A percentile compares a stretch with the other conserved stretches of the same genome.
Evolutionary conservation across 2,329 filamentous ascomycete species (phyloP).

Genomic region (Xylariomycetidae sp.): DNA sequence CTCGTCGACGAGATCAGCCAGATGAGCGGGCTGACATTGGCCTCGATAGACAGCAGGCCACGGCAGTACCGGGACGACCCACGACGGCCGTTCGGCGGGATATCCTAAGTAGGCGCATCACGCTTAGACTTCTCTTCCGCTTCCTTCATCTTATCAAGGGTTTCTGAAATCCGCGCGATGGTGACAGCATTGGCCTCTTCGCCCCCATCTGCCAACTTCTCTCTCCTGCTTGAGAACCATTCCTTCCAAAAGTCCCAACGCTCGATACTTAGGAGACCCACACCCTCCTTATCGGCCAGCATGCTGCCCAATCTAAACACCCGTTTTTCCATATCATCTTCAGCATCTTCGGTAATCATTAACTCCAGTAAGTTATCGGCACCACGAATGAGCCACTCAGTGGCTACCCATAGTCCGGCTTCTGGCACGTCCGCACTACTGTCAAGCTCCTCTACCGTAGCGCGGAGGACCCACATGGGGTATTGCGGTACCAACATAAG

Average conservation of each 20-base stretch:
- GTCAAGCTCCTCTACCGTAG: too few relatives aligned
- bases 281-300: constrained; percentile 1
- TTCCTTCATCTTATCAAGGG: constrained; percentile 2
- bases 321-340: not conserved
- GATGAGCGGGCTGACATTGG: too few relatives aligned
- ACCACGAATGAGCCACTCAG: too few relatives aligned
- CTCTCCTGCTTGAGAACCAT: constrained; percentile 1
- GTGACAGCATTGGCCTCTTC: constrained; percentile 1
- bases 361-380: constrained; percentile 1
- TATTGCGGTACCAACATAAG: too few relatives aligned
- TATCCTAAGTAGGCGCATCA: too few relatives aligned
- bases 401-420: too few relatives aligned
- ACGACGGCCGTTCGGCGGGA: too few relatives aligned
- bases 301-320: not conserved
- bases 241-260: constrained; percentile 5
- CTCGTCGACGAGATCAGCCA: too few relatives aligned
- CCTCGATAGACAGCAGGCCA: too few relatives aligned
- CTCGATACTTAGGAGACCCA: constrained; percentile 1
- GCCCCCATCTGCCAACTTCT: not conserved
- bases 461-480: too few relatives aligned
- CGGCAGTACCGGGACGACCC: too few relatives aligned
- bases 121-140: not conserved
- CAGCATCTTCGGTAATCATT: not conserved
- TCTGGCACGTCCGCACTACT: too few relatives aligned
- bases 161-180: not conserved